These are phyloP conservation scores for Polychytrium aggregatum DNA, from an alignment of 192 early-diverging fungal genomes.

Conservation along the genomic window DNA sequence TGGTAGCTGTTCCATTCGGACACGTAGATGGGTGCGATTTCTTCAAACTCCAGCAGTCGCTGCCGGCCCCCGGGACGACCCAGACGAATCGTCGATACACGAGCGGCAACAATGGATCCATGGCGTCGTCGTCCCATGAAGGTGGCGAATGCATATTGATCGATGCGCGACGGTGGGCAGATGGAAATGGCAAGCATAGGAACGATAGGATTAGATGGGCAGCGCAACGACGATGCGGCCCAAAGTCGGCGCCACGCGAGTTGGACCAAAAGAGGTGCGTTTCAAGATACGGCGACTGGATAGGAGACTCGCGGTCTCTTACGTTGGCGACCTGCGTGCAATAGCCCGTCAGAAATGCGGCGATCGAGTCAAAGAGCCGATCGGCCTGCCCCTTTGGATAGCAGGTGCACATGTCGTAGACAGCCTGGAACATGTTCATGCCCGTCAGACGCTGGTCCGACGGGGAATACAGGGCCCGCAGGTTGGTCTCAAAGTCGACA, in stretches of 20 bases:
- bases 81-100: neutral
- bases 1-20: constrained; percentile 54
- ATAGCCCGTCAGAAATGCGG: constrained; percentile 52
- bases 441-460: constrained; percentile 9
- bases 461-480: too few relatives aligned
- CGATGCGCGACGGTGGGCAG: neutral
- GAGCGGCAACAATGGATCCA: neutral
- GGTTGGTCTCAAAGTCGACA: too few relatives aligned
- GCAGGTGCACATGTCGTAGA: constrained; percentile 74
- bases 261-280: neutral
- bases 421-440: constrained; percentile 67
- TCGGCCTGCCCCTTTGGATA: constrained; percentile 59
- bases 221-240: too few relatives aligned
- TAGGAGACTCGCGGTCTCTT: too few relatives aligned
- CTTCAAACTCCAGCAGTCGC: constrained; percentile 51
- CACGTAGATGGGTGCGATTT: constrained; percentile 57
- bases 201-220: too few relatives aligned
- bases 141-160: neutral
- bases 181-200: too few relatives aligned
- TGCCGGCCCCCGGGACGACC: constrained; percentile 4
- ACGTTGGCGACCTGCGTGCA: constrained; percentile 40
- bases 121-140: neutral
- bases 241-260: too few relatives aligned
- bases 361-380: constrained; percentile 50
- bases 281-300: neutral